These are phyloP conservation scores for Fusarium sterilihyphosum DNA, from an alignment of 2,329 filamentous ascomycete genomes.

Conservation along the genomic window DNA sequence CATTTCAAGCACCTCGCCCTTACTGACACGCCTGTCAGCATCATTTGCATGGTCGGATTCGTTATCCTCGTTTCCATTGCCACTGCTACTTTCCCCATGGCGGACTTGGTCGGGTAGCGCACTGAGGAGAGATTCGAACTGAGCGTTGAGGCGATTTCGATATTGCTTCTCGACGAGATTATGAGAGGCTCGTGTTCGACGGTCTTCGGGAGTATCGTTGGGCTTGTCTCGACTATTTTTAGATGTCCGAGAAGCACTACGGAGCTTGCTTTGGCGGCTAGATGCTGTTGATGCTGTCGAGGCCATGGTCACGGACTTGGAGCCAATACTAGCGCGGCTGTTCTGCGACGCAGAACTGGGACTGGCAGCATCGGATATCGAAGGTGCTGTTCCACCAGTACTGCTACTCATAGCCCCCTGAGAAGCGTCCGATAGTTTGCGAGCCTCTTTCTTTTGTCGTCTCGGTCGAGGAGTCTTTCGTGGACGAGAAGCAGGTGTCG, in stretches of 20 bases:
- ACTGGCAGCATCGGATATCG: slow-evolving; percentile 38
- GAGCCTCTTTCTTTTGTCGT: slow-evolving; percentile 31
- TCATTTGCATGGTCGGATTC: slow-evolving; percentile 38
- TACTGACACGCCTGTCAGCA: slow-evolving; percentile 40
- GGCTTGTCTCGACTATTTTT: slow-evolving; percentile 42
- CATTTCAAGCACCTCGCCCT: slow-evolving; percentile 44
- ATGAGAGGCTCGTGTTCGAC: slow-evolving; percentile 42
- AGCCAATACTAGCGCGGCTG: slow-evolving; percentile 37
- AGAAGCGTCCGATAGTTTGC: slow-evolving; percentile 32
- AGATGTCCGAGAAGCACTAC: slow-evolving; percentile 43
- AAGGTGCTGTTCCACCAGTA: slow-evolving; percentile 26
- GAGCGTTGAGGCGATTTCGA: slow-evolving; percentile 42
- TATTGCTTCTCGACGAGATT: slow-evolving; percentile 45
- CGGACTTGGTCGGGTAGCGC: slow-evolving; percentile 38
- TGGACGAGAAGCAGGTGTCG: slow-evolving; percentile 15
- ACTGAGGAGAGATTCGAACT: slow-evolving; percentile 41
- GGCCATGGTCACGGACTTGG: slow-evolving; percentile 37
- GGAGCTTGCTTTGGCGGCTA: slow-evolving; percentile 41
- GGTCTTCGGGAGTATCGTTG: slow-evolving; percentile 42
- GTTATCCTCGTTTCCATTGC: slow-evolving; percentile 29
- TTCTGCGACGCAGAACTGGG: slow-evolving; percentile 39
- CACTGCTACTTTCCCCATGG: slow-evolving; percentile 7
- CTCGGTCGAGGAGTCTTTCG: slow-evolving; percentile 33
- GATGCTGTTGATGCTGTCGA: slow-evolving; percentile 40
- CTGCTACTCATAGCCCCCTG: slow-evolving; percentile 29